These are phyloP conservation scores for Megacollybia marginata DNA, from an alignment of 768 basidiomycete species.

Conservation along the genomic window DNA sequence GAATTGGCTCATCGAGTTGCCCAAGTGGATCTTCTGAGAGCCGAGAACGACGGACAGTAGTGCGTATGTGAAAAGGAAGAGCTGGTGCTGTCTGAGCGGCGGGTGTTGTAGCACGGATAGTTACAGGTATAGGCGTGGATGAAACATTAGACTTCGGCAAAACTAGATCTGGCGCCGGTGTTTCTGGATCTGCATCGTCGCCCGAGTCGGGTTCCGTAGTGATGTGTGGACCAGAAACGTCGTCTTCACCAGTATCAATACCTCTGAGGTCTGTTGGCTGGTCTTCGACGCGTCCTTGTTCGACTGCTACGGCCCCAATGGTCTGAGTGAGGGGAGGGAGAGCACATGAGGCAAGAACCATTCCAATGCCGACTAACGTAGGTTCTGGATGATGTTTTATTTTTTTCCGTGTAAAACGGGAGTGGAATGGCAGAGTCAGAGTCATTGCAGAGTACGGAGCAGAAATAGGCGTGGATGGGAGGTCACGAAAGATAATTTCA, in stretches of 20 bases:
- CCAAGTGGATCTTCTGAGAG: constrained; percentile 71
- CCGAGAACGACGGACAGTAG: constrained; percentile 38
- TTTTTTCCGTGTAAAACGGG: constrained; percentile 49
- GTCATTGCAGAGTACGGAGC: constrained; percentile 62
- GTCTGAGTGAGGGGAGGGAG: constrained; percentile 69
- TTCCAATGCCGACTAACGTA: constrained; percentile 77
- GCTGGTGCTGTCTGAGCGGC: constrained; percentile 73
- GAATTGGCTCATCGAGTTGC: constrained; percentile 45
- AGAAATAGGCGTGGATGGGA: constrained; percentile 48
- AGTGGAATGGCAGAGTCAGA: constrained; percentile 31
- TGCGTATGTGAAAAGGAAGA: constrained; percentile 55
- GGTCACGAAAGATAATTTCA: constrained; percentile 92
- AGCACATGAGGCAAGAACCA: constrained; percentile 67
- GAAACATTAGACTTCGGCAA: background rate
- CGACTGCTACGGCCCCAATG: constrained; percentile 78
- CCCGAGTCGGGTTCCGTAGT: background rate
- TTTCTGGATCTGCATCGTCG: constrained; percentile 8
- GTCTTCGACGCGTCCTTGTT: constrained; percentile 79
- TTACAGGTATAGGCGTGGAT: constrained; percentile 8
- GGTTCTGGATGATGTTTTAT: constrained; percentile 70
- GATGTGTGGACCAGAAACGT: constrained; percentile 20
- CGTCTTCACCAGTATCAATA: constrained; percentile 39
- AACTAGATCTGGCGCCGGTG: background rate
- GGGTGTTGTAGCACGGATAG: constrained; percentile 35
- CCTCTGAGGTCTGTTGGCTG: constrained; percentile 42